phyloP scores from a whole-genome alignment of 2,329 filamentous ascomycete genomes.

The Colletotrichum musae region DNA sequence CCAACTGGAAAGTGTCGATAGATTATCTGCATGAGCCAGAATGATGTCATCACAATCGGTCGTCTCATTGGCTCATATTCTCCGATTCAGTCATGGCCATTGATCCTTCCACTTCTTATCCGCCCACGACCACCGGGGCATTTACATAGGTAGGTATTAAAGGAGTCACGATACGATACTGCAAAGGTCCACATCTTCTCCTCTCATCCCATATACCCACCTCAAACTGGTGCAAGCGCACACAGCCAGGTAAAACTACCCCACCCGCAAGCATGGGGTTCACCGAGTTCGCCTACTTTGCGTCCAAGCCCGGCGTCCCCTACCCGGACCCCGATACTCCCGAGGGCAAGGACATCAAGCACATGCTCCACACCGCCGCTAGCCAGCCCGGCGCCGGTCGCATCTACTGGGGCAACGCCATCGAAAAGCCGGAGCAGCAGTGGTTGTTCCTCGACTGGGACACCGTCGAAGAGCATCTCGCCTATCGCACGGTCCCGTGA shows the following conservation, averaged over 20 bases:
- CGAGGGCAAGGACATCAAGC: constrained; percentile 18
- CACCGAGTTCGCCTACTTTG: constrained; percentile 45
- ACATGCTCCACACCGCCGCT: constrained; percentile 42
- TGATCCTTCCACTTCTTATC: neutral
- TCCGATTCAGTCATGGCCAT: neutral
- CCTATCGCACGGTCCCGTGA: too few species aligned
- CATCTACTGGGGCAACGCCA: constrained; percentile 44
- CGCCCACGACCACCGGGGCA: too few species aligned
- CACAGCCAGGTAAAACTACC: too few species aligned
- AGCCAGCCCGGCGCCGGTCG: constrained; percentile 44
- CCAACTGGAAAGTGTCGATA: constrained; percentile 7
- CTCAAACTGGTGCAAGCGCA: neutral
- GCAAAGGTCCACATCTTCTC: too few species aligned
- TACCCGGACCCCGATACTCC: constrained; percentile 41
- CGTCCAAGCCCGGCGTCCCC: constrained; percentile 42
- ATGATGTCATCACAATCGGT: neutral
- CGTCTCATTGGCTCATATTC: neutral
- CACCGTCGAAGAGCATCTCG: too few species aligned
- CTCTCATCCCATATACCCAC: too few species aligned
- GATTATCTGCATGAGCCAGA: neutral
- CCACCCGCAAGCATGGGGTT: constrained; percentile 30
- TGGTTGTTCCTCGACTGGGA: constrained; percentile 49
- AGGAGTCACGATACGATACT: too few species aligned
- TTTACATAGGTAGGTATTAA: too few species aligned
- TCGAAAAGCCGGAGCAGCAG: constrained; percentile 45